phyloP scores from a whole-genome alignment of 805 yeast species.

The Tetrapisispora namnaoensis region DNA sequence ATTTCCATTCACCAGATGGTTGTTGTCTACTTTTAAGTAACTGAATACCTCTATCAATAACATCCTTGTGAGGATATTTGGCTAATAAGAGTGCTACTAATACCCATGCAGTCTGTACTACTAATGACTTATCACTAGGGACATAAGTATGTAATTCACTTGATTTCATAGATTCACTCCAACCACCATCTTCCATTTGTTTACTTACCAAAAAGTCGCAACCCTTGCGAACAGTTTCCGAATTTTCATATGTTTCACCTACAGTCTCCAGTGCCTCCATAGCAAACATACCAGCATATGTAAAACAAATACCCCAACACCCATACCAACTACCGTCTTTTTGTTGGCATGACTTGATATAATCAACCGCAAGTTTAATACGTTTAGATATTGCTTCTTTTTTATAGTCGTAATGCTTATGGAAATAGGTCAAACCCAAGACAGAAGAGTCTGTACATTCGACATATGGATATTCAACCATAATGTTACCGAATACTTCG shows the following conservation, averaged over 20 bases:
- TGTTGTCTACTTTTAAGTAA: conserved; percentile 59
- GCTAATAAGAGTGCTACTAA: conserved; percentile 73
- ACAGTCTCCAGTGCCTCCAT: conserved; percentile 78
- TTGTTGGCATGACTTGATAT: conserved; percentile 58
- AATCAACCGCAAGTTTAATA: conserved; percentile 62
- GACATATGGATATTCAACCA: conserved; percentile 97
- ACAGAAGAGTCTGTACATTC: conserved; percentile 97
- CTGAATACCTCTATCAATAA: conserved; percentile 53
- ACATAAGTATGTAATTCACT: conserved; percentile 76
- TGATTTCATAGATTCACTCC: conserved; percentile 93
- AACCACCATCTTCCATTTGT: conserved; percentile 87
- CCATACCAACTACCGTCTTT: conserved; percentile 97
- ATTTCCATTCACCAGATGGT: conserved; percentile 72
- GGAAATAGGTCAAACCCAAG: conserved; percentile 74
- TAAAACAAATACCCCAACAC: conserved; percentile 93
- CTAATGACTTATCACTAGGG: conserved; percentile 48
- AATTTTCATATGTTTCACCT: conserved; percentile 51
- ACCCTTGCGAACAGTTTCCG: conserved; percentile 55
- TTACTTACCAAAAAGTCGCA: conserved; percentile 74
- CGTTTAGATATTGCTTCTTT: conserved; percentile 56
- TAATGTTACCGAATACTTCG: conserved; percentile 93
- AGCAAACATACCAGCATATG: conserved; percentile 98
- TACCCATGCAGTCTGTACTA: conserved; percentile 93
- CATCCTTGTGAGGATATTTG: conserved; percentile 58
- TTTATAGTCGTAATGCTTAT: conserved; percentile 55